phyloP scores from a whole-genome alignment of 805 yeast species.

The Saccharomycopsis selenospora region DNA sequence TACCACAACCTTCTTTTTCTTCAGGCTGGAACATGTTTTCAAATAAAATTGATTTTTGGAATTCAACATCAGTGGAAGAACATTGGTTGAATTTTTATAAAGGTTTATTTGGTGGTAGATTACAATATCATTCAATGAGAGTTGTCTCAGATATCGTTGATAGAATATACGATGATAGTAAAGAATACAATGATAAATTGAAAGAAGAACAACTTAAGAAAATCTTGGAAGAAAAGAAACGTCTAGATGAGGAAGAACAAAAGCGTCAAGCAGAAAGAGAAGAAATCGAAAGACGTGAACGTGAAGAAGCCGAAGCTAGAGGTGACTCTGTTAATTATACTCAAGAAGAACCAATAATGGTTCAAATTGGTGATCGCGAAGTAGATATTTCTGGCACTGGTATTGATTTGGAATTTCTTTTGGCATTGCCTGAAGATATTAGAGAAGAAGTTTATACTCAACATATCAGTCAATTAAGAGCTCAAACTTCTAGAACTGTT shows the following conservation, averaged over 20 bases:
- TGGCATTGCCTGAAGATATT: slow-evolving; percentile 88
- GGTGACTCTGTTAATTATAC: slow-evolving; percentile 14
- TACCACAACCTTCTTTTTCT: no score
- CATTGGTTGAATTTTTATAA: not conserved
- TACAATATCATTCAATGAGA: slow-evolving; percentile 24
- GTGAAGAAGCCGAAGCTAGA: slow-evolving; percentile 21
- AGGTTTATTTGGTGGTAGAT: not conserved
- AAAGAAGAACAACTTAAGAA: slow-evolving; percentile 22
- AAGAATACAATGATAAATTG: slow-evolving; percentile 29
- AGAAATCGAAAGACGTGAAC: slow-evolving; percentile 25
- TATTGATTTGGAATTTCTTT: slow-evolving; percentile 84
- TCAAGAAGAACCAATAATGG: slow-evolving; percentile 48
- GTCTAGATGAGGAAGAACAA: slow-evolving; percentile 24
- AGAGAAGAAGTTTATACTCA: slow-evolving; percentile 86
- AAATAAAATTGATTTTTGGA: no score
- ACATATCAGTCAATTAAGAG: slow-evolving; percentile 70
- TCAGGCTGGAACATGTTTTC: no score
- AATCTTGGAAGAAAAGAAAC: slow-evolving; percentile 28
- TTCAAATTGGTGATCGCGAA: slow-evolving; percentile 65
- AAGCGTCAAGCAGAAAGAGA: slow-evolving; percentile 28
- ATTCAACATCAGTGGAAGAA: not conserved
- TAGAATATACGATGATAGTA: slow-evolving; percentile 42
- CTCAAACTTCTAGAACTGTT: slow-evolving; percentile 36
- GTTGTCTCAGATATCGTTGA: slow-evolving; percentile 39
- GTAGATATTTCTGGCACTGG: slow-evolving; percentile 87